These are phyloP conservation scores for Alternaria consortialis DNA, from an alignment of 2,329 filamentous ascomycete species.

Conservation along the genomic window DNA sequence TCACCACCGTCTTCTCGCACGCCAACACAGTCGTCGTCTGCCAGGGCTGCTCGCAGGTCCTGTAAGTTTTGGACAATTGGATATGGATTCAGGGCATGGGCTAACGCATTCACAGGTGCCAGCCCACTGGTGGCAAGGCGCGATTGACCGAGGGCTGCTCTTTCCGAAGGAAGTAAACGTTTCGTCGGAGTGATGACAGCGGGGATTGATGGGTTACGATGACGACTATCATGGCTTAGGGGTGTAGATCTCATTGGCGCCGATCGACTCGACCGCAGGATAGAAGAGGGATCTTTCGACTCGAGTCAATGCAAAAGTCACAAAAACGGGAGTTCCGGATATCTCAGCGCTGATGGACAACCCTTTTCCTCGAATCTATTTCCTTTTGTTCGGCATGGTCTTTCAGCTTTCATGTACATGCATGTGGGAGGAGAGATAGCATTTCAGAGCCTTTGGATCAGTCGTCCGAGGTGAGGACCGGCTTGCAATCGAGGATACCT, in stretches of 20 bases:
- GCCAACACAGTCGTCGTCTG: constrained; percentile 99
- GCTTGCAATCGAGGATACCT: constrained; percentile 59
- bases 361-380: constrained; percentile 50
- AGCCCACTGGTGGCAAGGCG: constrained; percentile 99
- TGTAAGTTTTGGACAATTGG: constrained; percentile 55
- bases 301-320: constrained; percentile 53
- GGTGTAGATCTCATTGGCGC: constrained; percentile 53
- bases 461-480: constrained; percentile 52
- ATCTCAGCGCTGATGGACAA: constrained; percentile 54
- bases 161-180: constrained; percentile 98
- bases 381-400: constrained; percentile 51
- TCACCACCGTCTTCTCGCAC: constrained; percentile 99
- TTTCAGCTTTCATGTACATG: constrained; percentile 53
- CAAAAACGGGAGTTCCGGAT: constrained; percentile 56
- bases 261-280: constrained; percentile 54
- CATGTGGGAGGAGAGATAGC: constrained; percentile 55
- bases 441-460: constrained; percentile 52
- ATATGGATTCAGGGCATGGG: constrained; percentile 14
- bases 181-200: constrained; percentile 33
- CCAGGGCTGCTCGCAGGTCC: constrained; percentile 97
- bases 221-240: constrained; percentile 50
- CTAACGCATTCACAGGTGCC: constrained; percentile 67
- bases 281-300: constrained; percentile 57
- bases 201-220: constrained; percentile 50
- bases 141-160: constrained; percentile 99